Conservation (phyloP, 257 asterid species). For the Capsicum pubescens region DNA sequence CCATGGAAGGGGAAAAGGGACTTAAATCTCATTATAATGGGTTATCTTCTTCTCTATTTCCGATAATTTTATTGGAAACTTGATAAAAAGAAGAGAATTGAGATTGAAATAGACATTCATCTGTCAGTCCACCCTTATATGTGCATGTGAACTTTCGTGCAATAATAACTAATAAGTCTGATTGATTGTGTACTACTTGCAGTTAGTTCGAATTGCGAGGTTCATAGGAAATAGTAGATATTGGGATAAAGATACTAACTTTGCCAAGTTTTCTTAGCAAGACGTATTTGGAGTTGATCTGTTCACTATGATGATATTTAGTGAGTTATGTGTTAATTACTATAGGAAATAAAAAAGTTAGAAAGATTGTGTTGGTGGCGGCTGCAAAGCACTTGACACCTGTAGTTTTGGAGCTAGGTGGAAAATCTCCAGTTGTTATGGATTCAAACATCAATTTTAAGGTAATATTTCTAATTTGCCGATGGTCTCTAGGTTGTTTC, state of each 20-base stretch:
- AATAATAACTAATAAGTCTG: background rate
- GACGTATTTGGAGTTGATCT: background rate
- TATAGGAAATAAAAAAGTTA: slow-evolving; percentile 76
- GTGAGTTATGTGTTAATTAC: background rate
- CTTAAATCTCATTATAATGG: background rate
- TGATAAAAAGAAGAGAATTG: background rate
- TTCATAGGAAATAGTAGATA: background rate
- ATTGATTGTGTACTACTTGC: background rate
- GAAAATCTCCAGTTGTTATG: slow-evolving; percentile 79
- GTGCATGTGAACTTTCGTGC: background rate
- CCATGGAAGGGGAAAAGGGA: slow-evolving; percentile 5
- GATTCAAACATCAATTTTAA: slow-evolving; percentile 66
- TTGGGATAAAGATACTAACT: background rate
- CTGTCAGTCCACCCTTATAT: slow-evolving; percentile 22
- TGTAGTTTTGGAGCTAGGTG: slow-evolving; percentile 88
- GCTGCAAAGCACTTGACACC: slow-evolving; percentile 95
- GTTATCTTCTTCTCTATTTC: background rate
- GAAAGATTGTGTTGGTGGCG: slow-evolving; percentile 76
- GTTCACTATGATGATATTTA: background rate
- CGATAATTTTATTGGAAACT: slow-evolving; percentile 17
- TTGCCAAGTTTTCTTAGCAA: slow-evolving; percentile 21
- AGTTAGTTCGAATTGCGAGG: background rate
- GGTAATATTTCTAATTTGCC: slow-evolving; percentile 40
- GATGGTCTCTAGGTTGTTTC: background rate
- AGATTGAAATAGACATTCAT: background rate